Base-by-base conservation (phyloP, 768 basidiomycete genomes). In the Rhizopogon rudus region DNA sequence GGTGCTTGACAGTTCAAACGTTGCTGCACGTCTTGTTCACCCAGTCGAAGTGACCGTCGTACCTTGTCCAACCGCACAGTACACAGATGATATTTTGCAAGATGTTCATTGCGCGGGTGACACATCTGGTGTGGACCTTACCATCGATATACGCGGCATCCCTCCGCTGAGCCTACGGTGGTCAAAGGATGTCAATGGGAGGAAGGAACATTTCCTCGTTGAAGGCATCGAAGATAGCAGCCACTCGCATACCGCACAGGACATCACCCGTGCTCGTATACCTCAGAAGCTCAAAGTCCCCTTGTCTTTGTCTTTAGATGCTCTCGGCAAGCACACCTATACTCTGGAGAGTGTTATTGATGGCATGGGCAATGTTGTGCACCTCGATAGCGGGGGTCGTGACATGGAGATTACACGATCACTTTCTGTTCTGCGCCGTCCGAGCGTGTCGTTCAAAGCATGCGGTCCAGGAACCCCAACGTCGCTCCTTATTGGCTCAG, bases 261-360 rank as follows among this genome's bases (percentile, higher is more conserved):
- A 62, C 17, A 63, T 68, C 51, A 44, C 61, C 10, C 66, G 58
- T 14, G 42, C 64, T 53, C 65, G 64, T 43, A 65, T 68, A 4
- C 79, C 86, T 6, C 83, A 86, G 58, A 74, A 80, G 33, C 72
- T 92, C 31, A 77, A 77, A 51, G 80, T 93, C 28, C 91, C 91
- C 17, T 73, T 93, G 54, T 79, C 80, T 1, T 74, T 91, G 7
- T 73, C 86, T 4, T 72, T 89, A 54, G 80, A 82, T 56, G 68
- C 78, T 6, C 75, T 84, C 8, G 91, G 91, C 3, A 80, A 77
- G 40, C 84, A 91, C 65, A 71, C 82, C 2, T 93, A 91, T 63
- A 78, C 81, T 10, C 75, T 97, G 25, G 88, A 95, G 63, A 84
- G 86, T 61, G 81, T 98, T 25, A 80, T 81, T n/a, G 95, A 97